Evolutionary conservation across 805 yeast genomes (phyloP).

Genomic region (Komagataella kurtzmanii): DNA sequence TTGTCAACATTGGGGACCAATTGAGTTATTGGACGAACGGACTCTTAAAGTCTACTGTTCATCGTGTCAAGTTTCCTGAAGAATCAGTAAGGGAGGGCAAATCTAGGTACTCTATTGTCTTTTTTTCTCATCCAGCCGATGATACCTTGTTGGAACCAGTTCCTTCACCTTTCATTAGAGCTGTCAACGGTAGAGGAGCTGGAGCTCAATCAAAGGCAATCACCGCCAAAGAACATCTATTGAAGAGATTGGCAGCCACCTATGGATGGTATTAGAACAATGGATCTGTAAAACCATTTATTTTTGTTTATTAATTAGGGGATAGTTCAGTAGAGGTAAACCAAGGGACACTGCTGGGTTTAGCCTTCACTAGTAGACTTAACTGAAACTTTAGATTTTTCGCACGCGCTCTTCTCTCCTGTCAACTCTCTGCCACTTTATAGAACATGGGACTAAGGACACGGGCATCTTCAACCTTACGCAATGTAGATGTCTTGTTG

Average conservation of each 20-base stretch:
- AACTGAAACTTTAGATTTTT: background rate
- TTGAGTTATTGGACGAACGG: constrained; percentile 68
- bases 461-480: background rate
- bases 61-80: constrained; percentile 46
- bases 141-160: constrained; percentile 54
- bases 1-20: constrained; percentile 63
- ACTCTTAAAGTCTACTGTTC: constrained; percentile 50
- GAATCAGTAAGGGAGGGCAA: constrained; percentile 33
- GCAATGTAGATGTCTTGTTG: background rate
- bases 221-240: constrained; percentile 59
- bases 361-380: background rate
- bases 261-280: constrained; percentile 29
- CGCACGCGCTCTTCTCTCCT: background rate
- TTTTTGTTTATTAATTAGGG: background rate
- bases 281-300: background rate
- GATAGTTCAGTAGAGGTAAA: background rate
- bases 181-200: constrained; percentile 21
- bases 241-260: constrained; percentile 50
- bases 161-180: constrained; percentile 32
- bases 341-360: background rate
- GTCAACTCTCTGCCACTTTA: background rate
- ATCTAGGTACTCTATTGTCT: constrained; percentile 68
- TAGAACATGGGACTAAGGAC: background rate
- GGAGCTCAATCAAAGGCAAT: constrained; percentile 27
- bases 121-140: constrained; percentile 67